phyloP scores from a whole-genome alignment of 2,329 filamentous ascomycete genomes.

The Fusarium keratoplasticum region DNA sequence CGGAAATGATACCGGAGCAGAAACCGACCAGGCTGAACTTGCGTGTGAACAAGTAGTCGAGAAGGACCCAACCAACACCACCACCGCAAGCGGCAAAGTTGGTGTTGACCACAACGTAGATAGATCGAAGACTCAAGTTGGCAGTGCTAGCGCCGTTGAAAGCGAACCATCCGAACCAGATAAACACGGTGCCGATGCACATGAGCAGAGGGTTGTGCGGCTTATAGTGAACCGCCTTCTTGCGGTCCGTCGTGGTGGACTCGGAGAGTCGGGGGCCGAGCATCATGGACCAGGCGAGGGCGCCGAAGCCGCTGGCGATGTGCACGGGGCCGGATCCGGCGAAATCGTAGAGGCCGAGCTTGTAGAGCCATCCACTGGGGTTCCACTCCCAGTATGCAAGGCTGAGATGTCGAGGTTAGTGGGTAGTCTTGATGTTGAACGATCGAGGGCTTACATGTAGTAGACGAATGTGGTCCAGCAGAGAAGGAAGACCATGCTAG shows the following conservation, averaged over 20 bases:
- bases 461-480: constrained; percentile 75
- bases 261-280: constrained; percentile 64
- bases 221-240: constrained; percentile 51
- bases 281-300: constrained; percentile 72
- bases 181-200: constrained; percentile 72
- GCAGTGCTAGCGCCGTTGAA: constrained; percentile 64
- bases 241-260: constrained; percentile 26
- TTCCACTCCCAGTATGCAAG: constrained; percentile 78
- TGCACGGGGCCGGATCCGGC: constrained; percentile 74
- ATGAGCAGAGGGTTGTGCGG: constrained; percentile 73
- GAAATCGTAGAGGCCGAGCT: constrained; percentile 70
- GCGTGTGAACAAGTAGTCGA: constrained; percentile 61
- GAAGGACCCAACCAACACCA: constrained; percentile 63
- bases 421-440: accelerated
- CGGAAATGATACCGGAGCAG: constrained; percentile 65
- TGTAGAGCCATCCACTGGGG: constrained; percentile 72
- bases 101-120: constrained; percentile 69
- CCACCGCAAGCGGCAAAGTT: constrained; percentile 68
- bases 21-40: constrained; percentile 43
- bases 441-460: constrained; percentile 48
- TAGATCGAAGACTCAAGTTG: constrained; percentile 63
- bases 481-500: constrained; percentile 72
- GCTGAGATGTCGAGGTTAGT: not conserved
- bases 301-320: constrained; percentile 71
- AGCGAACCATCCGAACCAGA: constrained; percentile 72